A percentile compares a stretch with the other conserved stretches of the same genome.
Conservation (phyloP, 2,329 filamentous ascomycete species). For the Aspergillus transmontanensis region DNA sequence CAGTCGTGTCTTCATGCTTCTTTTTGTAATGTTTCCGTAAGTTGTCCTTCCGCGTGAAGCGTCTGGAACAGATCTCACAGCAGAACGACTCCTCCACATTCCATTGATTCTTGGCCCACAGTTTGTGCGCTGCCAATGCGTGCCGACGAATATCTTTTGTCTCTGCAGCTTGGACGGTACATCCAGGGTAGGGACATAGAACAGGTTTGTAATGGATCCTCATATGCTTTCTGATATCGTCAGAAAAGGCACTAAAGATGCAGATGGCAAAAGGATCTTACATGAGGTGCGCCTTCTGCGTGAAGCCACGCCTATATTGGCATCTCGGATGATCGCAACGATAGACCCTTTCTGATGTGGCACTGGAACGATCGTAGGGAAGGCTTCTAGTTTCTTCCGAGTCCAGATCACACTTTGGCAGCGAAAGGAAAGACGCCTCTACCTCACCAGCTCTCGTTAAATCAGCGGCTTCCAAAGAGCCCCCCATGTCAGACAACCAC, state of each 20-base stretch:
- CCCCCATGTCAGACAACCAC: too few species aligned
- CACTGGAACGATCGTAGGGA: not conserved
- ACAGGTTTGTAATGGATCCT: not conserved
- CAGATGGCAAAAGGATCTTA: not conserved
- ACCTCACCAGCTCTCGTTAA: too few species aligned
- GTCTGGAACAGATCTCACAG: accelerated
- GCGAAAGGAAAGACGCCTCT: too few species aligned
- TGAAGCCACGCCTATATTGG: not conserved
- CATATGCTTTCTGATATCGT: not conserved
- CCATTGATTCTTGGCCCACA: not conserved
- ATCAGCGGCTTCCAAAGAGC: too few species aligned
- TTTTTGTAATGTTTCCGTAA: not conserved
- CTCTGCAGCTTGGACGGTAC: not conserved
- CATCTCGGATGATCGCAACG: not conserved
- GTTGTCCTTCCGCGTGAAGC: not conserved
- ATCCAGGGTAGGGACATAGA: too few species aligned
- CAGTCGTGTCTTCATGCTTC: not conserved
- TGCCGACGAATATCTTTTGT: not conserved
- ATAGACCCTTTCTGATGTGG: not conserved
- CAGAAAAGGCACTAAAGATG: not conserved
- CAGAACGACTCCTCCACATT: not conserved
- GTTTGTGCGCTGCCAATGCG: not conserved
- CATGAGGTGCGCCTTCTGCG: not conserved
- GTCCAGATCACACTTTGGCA: too few species aligned
- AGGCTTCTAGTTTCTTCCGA: not conserved